A percentile compares a stretch with the other conserved stretches of the same genome.
Evolutionary conservation across 2,329 filamentous ascomycete species (phyloP).

Genomic region (Clonostachys rosea): DNA sequence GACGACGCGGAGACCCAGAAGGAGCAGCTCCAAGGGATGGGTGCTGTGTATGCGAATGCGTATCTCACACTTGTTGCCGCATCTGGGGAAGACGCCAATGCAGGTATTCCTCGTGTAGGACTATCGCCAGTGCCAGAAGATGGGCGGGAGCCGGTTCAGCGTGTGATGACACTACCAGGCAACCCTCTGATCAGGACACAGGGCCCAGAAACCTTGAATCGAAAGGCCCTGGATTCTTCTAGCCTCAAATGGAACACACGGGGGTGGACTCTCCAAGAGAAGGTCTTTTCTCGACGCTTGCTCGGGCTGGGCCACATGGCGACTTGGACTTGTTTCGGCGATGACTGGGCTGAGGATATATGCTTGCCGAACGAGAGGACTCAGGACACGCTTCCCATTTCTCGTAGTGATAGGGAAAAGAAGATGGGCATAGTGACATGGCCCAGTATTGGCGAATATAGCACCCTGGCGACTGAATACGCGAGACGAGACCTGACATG

Average conservation of each 20-base stretch:
- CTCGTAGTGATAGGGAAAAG: not conserved
- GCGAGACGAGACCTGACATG: not conserved
- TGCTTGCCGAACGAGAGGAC: not conserved
- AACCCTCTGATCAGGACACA: not conserved
- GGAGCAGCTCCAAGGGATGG: not conserved
- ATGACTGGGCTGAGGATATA: not conserved
- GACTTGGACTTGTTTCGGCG: not conserved
- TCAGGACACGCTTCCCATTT: not conserved
- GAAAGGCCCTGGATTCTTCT: not conserved
- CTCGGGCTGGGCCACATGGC: not conserved
- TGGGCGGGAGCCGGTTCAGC: not conserved
- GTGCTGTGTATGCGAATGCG: not conserved
- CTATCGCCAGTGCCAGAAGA: not conserved
- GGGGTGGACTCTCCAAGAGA: not conserved
- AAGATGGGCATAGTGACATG: not conserved
- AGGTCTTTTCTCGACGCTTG: not conserved
- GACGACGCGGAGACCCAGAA: conserved; percentile 19
- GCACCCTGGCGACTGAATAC: not conserved
- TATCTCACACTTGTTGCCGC: not conserved
- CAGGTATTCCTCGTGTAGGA: not conserved
- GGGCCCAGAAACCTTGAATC: not conserved
- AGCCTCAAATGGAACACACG: not conserved
- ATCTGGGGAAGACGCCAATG: not conserved
- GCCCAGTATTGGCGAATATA: not conserved
- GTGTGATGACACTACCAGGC: not conserved